Conservation (phyloP, 2,329 filamentous ascomycete genomes). For the Fusarium luffae region DNA sequence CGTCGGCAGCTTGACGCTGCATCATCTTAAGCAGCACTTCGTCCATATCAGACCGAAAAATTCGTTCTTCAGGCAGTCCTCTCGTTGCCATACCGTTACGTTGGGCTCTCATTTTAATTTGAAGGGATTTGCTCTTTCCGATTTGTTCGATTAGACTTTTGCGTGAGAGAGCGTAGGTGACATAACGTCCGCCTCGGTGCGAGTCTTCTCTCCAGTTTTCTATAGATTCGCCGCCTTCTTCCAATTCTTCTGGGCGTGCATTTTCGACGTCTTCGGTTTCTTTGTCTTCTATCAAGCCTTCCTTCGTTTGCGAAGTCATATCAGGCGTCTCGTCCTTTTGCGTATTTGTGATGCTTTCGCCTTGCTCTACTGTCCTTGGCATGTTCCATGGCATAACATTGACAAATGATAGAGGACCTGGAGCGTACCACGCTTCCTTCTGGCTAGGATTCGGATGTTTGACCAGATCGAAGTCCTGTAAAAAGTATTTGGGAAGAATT, state of each 20-base stretch:
- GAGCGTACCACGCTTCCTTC: conserved; percentile 65
- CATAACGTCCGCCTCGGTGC: conserved; percentile 21
- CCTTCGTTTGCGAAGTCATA: neutral
- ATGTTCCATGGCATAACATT: conserved; percentile 34
- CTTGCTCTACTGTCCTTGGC: neutral
- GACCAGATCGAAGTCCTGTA: conserved; percentile 70
- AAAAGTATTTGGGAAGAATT: conserved; percentile 68
- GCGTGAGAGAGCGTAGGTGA: conserved; percentile 45
- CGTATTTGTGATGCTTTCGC: neutral
- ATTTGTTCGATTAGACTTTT: conserved; percentile 47
- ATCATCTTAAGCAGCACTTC: conserved; percentile 62
- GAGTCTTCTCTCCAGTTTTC: neutral
- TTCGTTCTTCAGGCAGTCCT: neutral
- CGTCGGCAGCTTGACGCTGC: conserved; percentile 58
- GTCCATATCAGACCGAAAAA: conserved; percentile 66
- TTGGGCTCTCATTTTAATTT: conserved; percentile 26
- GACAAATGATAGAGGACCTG: conserved; percentile 54
- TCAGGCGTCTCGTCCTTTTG: neutral
- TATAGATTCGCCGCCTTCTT: neutral
- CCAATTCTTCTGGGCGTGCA: neutral
- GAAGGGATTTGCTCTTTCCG: neutral
- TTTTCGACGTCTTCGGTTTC: neutral
- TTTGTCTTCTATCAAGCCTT: neutral
- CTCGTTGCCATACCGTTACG: conserved; percentile 46
- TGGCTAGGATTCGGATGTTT: conserved; percentile 66